Base-by-base conservation (phyloP, 2,329 filamentous ascomycete genomes). In the Clathrospora elynae region DNA sequence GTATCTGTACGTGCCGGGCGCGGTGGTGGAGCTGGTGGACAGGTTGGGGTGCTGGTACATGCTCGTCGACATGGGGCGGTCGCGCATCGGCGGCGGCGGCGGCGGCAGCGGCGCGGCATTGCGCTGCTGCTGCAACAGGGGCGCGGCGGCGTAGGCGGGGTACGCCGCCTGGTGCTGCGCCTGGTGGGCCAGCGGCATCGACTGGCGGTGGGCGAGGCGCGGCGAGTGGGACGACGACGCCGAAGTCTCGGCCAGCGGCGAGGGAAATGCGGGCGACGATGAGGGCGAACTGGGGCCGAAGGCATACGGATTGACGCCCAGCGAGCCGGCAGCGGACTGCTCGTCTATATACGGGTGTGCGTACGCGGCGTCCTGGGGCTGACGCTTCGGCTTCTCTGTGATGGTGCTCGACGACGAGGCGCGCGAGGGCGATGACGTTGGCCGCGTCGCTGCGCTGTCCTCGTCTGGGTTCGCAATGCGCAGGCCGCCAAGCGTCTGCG, bases 391-490 rank as follows among this genome's bases (percentile, higher is more conserved):
- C 32, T 53, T 51, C 28, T 69, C 68, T 18, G 72, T 74, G 41
- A 72, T 56, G 45, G 73, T 73, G 57, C 63, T 64, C 37, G 52
- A 55, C 46, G 66, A 63, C 40, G 66, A 64, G 13, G 56, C 53
- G 41, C 55, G 58, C 42, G 65, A 67, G 35, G 65, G 59, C 26
- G 59, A 60, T 19, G 61, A 55, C 37, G 60, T 51, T 26, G 55
- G 59, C 29, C 63, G 60, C 38, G 65, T 55, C 7, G 54, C 46
- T 35, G 46, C 49, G 49, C 76, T 75, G 49, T 82, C 79, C 74
- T 93, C 84, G 75, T 96, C 91, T 41, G 92, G 92, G 72, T 97
- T 99, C 62, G 93, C 92, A 71, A 99, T 97, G 71, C 92, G 89
- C 72, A 99, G 78, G 64, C 92, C 92, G 66, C 93, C 93, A 65